Evolutionary conservation across 805 yeast genomes (phyloP), one percentile per base, ranked within the genome.

Genomic region (Ogataea nitratoaversa): DNA sequence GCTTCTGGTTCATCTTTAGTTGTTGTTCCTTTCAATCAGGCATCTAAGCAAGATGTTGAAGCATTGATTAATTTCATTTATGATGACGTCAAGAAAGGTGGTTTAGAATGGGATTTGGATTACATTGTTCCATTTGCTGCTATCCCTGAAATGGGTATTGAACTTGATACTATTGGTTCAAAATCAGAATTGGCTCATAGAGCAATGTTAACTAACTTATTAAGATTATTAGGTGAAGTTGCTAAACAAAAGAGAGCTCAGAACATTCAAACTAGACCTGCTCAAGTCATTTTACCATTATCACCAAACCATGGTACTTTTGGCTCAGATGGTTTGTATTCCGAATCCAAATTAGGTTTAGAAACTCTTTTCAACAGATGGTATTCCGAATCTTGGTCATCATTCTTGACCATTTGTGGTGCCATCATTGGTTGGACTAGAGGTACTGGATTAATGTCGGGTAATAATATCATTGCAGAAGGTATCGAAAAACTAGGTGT

Each of bases 381-480:
- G 99, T 76, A 82, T 68, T 90, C 99, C 35, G 99, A 93, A 74
- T 84, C 89, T 44, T 93, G 99, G 99, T 82, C 84, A 34, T 72
- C 84, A 50, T 93, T 86, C 72, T 80, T 93, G 70, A 93, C 98
- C 44, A 74, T 93, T 46, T 90, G 97, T 68, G 99, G 99, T 74
- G 97, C 99, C 34, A 78, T 93, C 52, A 93, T 93, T 66, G 99
- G 99, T 64, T 93, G 99, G 99, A 93, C 99, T 49, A 87, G 99
- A 77, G 99, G 99, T 68, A 93, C 99, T 44, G 99, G 99, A 61
- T 81, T 93, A 62, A 93, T 93, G 99, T 76, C 89, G 59, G 97
- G 83, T 55, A 93, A 93, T 77, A 93, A 93, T 72, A 84, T 88
- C 63, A 87, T 93, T 65, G 96, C 99, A 46, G 96, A 90, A 70